A percentile compares a stretch with the other conserved stretches of the same genome.
phyloP scores from a whole-genome alignment of 139 green algal genomes.

The Eudorina sp. region DNA sequence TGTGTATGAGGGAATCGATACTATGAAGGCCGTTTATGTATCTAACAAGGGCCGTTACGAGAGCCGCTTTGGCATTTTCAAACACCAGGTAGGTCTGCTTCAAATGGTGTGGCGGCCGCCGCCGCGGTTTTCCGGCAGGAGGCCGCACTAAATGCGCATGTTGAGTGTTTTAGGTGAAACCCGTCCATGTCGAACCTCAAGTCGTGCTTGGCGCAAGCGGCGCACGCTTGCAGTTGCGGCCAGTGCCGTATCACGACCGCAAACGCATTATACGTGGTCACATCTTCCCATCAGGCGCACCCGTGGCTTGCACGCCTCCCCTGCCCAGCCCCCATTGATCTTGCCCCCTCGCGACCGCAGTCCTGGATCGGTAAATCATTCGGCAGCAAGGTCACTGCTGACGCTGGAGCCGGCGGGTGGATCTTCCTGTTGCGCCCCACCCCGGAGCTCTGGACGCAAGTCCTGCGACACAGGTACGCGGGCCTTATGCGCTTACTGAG shows the following conservation, averaged over 20 bases:
- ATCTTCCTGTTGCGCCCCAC: slow-evolving; percentile 88
- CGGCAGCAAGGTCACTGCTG: slow-evolving; percentile 75
- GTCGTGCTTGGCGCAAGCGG: too few species aligned
- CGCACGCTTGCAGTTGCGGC: too few species aligned
- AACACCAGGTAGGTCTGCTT: slow-evolving; percentile 45
- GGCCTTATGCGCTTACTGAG: too few species aligned
- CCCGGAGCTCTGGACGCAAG: slow-evolving; percentile 93
- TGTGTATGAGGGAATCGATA: slow-evolving; percentile 84
- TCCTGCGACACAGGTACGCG: slow-evolving; percentile 74
- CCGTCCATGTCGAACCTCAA: too few species aligned
- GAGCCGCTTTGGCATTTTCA: slow-evolving; percentile 78
- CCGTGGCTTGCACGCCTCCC: too few species aligned
- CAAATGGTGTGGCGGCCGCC: background rate
- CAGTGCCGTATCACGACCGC: too few species aligned
- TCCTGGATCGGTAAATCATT: slow-evolving; percentile 88
- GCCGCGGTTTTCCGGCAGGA: background rate
- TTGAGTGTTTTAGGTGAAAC: too few species aligned
- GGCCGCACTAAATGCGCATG: too few species aligned
- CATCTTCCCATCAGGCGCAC: too few species aligned
- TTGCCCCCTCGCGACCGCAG: too few species aligned
- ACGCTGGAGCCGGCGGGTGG: slow-evolving; percentile 65
- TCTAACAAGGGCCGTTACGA: slow-evolving; percentile 53
- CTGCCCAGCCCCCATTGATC: background rate
- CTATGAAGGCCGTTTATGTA: slow-evolving; percentile 80
- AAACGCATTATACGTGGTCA: too few species aligned